A percentile compares a stretch with the other conserved stretches of the same genome.
Conservation (phyloP, 306 rosid species). For the Medicago truncatula region DNA sequence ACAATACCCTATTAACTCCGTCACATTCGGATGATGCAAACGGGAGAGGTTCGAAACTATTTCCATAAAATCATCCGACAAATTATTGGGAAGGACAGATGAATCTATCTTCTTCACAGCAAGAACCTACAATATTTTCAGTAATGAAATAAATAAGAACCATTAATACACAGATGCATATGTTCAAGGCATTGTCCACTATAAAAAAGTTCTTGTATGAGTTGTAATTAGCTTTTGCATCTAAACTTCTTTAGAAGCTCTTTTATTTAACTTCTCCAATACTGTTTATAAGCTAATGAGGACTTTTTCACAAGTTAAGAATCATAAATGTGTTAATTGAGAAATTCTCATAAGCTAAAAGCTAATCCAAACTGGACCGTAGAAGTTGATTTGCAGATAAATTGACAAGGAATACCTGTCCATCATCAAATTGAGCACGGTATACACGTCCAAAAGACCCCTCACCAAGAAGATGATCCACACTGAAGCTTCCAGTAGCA, state of each 20-base stretch:
- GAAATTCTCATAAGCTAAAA: neutral
- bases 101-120: constrained; percentile 97
- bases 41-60: constrained; percentile 73
- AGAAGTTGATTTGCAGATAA: constrained; percentile 16
- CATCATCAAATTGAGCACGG: constrained; percentile 87
- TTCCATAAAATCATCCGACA: constrained; percentile 70
- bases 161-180: constrained; percentile 24
- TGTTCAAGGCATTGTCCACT: constrained; percentile 19
- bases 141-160: constrained; percentile 33
- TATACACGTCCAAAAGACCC: constrained; percentile 96
- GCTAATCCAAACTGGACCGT: constrained; percentile 13
- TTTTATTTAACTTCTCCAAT: neutral
- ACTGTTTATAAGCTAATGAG: neutral
- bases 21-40: constrained; percentile 88
- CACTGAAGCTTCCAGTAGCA: constrained; percentile 95
- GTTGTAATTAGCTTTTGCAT: neutral
- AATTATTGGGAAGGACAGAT: constrained; percentile 60
- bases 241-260: neutral
- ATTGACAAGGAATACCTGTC: constrained; percentile 65
- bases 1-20: constrained; percentile 95
- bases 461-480: constrained; percentile 88
- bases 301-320: neutral
- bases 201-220: neutral
- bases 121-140: constrained; percentile 68
- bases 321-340: neutral